These are phyloP conservation scores for Aurinia saxatilis DNA, from an alignment of 345 rosid genomes.

Conservation along the genomic window DNA sequence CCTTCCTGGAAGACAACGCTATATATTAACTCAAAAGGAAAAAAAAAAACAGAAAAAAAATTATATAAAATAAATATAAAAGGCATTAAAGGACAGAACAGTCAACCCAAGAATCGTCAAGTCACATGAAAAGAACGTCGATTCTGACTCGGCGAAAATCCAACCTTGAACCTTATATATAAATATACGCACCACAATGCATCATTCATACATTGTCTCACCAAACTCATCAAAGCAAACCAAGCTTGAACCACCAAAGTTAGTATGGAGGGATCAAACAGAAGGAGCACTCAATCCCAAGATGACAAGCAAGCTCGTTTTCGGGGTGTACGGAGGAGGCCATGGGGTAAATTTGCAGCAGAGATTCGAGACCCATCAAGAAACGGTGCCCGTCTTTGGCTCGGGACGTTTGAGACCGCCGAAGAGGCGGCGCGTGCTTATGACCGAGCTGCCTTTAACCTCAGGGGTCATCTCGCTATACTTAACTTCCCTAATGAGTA, in stretches of 20 bases:
- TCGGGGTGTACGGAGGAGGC: slow-evolving; percentile 61
- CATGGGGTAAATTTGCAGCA: slow-evolving; percentile 87
- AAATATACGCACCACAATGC: slow-evolving; percentile 8
- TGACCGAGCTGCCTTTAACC: slow-evolving; percentile 63
- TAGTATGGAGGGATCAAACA: slow-evolving; percentile 25
- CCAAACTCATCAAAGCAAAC: slow-evolving; percentile 7
- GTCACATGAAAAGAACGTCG: slow-evolving; percentile 26
- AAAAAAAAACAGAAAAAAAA: background rate
- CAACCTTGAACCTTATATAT: slow-evolving; percentile 10
- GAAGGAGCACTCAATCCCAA: slow-evolving; percentile 17
- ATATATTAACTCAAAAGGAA: background rate
- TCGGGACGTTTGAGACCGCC: slow-evolving; percentile 69
- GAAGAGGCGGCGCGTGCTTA: slow-evolving; percentile 85
- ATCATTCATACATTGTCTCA: slow-evolving; percentile 7
- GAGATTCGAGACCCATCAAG: slow-evolving; percentile 76
- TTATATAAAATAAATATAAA: background rate
- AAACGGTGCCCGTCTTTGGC: slow-evolving; percentile 72
- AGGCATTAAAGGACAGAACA: slow-evolving; percentile 6
- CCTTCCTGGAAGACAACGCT: slow-evolving; percentile 11
- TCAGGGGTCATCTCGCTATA: slow-evolving; percentile 60
- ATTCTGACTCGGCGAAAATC: slow-evolving; percentile 21
- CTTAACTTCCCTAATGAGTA: slow-evolving; percentile 74
- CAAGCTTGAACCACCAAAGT: slow-evolving; percentile 12
- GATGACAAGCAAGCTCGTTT: slow-evolving; percentile 34
- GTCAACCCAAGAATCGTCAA: slow-evolving; percentile 33